Conservation (phyloP, 129 eudicot species). For the Heracleum sosnowskyi region DNA sequence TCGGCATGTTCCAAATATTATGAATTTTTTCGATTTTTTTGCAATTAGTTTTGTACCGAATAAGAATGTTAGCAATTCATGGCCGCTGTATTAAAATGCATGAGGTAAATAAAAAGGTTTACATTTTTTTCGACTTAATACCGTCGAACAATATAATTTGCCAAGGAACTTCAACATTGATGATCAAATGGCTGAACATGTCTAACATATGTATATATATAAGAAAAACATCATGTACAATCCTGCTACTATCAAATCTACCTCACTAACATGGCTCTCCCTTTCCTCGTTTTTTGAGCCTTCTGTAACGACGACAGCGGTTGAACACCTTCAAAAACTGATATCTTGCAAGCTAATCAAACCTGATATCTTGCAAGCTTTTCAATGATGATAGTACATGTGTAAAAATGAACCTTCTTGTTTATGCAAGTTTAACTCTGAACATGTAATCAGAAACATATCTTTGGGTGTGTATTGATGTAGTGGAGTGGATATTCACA, state of each 20-base stretch:
- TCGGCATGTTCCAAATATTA: background rate
- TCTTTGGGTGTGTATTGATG: conserved; percentile 1
- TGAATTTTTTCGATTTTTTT: background rate
- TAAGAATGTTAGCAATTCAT: background rate
- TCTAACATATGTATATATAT: background rate
- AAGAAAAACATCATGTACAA: background rate
- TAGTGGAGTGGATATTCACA: background rate
- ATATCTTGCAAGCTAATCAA: background rate
- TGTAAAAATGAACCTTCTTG: background rate
- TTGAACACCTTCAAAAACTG: background rate
- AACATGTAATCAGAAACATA: background rate
- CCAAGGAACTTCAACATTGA: background rate
- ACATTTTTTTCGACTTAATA: background rate
- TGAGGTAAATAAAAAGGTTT: background rate
- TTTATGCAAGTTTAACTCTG: conserved; percentile 5
- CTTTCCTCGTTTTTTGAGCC: background rate
- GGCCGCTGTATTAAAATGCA: background rate
- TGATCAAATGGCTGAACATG: background rate
- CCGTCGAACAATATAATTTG: background rate
- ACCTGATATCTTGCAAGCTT: background rate
- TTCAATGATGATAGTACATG: background rate
- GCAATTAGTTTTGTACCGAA: background rate
- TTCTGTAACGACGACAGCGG: background rate
- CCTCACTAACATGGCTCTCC: background rate
- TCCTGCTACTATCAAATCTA: background rate